phyloP scores from a whole-genome alignment of 768 basidiomycete genomes.

The Suillus placidus region DNA sequence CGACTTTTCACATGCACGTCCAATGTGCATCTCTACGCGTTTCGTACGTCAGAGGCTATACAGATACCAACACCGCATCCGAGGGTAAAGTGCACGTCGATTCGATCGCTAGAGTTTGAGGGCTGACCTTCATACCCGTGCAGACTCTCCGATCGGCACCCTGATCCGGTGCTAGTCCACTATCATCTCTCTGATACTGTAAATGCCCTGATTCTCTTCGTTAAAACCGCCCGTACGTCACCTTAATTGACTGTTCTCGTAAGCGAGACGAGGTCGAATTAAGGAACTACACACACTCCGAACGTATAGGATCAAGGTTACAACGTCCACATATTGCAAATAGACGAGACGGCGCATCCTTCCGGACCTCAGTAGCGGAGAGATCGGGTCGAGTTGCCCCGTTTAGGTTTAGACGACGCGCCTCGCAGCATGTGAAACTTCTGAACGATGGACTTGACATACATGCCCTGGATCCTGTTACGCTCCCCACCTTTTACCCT shows the following conservation, averaged over 20 bases:
- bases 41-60: not conserved
- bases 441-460: not conserved
- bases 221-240: not conserved
- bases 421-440: not conserved
- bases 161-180: not conserved
- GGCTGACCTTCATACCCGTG: not conserved
- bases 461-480: not conserved
- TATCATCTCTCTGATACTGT: not conserved
- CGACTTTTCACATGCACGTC: not conserved
- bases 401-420: not conserved
- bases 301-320: not conserved
- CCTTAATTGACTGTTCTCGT: not conserved
- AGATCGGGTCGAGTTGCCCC: not conserved
- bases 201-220: not conserved
- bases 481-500: not conserved
- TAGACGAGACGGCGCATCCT: not conserved
- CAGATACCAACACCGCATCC: not conserved
- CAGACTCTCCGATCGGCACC: not conserved
- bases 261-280: not conserved
- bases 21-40: not conserved
- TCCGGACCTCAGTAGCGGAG: not conserved
- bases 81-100: not conserved
- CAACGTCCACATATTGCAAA: not conserved
- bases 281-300: not conserved
- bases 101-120: not conserved